Conservation (phyloP, 208 protist genomes). For the Crithidia thermophila region DNA sequence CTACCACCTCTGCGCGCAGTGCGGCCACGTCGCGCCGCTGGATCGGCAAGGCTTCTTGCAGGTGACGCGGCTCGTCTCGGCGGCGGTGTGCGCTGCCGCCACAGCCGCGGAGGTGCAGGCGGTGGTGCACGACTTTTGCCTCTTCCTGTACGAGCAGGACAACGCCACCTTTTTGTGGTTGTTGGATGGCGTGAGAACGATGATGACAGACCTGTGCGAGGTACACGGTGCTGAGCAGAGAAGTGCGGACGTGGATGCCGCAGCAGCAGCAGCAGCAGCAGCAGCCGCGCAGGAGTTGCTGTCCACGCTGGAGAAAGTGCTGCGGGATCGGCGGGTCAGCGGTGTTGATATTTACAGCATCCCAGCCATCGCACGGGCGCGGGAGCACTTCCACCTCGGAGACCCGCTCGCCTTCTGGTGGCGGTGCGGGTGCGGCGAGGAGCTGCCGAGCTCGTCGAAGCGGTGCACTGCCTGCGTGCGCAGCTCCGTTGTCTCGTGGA, state of each 20-base stretch:
- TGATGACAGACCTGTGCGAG: slow-evolving; percentile 57
- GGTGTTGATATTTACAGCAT: slow-evolving; percentile 57
- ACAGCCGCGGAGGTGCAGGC: slow-evolving; percentile 7
- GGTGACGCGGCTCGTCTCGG: slow-evolving; percentile 53
- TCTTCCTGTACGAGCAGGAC: slow-evolving; percentile 53
- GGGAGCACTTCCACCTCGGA: slow-evolving; percentile 57
- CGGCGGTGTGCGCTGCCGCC: slow-evolving; percentile 28
- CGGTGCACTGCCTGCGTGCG: slow-evolving; percentile 69
- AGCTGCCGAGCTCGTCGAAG: slow-evolving; percentile 55
- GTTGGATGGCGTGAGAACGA: slow-evolving; percentile 49
- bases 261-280: too few relatives aligned
- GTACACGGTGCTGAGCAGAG: slow-evolving; percentile 35
- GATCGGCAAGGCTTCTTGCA: slow-evolving; percentile 65
- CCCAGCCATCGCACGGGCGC: slow-evolving; percentile 46
- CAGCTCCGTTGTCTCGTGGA: slow-evolving; percentile 50
- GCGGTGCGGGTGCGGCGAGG: slow-evolving; percentile 70
- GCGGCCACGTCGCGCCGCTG: slow-evolving; percentile 36
- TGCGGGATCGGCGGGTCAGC: slow-evolving; percentile 34
- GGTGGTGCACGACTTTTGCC: slow-evolving; percentile 27
- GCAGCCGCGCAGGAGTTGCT: slow-evolving; percentile 34
- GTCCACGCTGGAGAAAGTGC: slow-evolving; percentile 18
- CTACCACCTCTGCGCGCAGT: slow-evolving; percentile 61
- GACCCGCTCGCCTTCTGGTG: slow-evolving; percentile 64
- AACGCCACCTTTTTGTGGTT: slow-evolving; percentile 74
- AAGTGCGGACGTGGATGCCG: too few relatives aligned